Evolutionary conservation across 352 stramenopile genomes (phyloP).

Genomic region (Phytophthora aleatoria): DNA sequence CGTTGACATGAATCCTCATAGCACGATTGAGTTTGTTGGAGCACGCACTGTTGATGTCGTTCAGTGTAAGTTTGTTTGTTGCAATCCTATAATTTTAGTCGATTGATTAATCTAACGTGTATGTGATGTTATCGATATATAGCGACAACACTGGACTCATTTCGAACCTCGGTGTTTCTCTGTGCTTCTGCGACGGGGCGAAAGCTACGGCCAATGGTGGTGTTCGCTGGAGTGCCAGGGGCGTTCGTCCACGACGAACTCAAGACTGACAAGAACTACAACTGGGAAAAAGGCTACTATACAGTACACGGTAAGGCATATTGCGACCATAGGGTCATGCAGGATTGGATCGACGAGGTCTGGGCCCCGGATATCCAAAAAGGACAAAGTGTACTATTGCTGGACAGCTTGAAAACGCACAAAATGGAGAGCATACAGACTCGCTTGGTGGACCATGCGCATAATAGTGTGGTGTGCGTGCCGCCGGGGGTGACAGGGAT

Average conservation of each 20-base stretch:
- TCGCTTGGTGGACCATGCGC: neutral
- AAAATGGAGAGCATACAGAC: slow-evolving; percentile 8
- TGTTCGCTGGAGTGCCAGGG: slow-evolving; percentile 11
- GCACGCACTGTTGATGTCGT: slow-evolving; percentile 15
- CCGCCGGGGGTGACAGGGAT: neutral
- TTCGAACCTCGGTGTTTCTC: slow-evolving; percentile 15
- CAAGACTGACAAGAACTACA: neutral
- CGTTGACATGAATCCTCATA: slow-evolving; percentile 23
- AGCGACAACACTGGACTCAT: slow-evolving; percentile 8
- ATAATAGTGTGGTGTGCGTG: neutral
- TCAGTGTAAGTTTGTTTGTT: slow-evolving; percentile 9
- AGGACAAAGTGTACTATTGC: neutral
- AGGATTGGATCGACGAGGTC: slow-evolving; percentile 11
- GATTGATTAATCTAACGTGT: neutral
- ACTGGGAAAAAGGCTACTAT: slow-evolving; percentile 5
- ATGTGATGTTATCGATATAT: neutral
- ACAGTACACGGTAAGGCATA: slow-evolving; percentile 6
- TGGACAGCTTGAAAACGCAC: slow-evolving; percentile 12
- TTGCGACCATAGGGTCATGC: slow-evolving; percentile 8
- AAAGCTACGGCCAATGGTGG: slow-evolving; percentile 6
- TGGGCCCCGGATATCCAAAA: slow-evolving; percentile 6
- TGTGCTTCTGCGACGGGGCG: slow-evolving; percentile 6
- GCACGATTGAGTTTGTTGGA: slow-evolving; percentile 19
- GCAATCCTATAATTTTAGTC: neutral
- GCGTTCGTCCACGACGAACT: slow-evolving; percentile 7